phyloP scores from a whole-genome alignment of 2,329 filamentous ascomycete species.

The Botrytis tulipae region DNA sequence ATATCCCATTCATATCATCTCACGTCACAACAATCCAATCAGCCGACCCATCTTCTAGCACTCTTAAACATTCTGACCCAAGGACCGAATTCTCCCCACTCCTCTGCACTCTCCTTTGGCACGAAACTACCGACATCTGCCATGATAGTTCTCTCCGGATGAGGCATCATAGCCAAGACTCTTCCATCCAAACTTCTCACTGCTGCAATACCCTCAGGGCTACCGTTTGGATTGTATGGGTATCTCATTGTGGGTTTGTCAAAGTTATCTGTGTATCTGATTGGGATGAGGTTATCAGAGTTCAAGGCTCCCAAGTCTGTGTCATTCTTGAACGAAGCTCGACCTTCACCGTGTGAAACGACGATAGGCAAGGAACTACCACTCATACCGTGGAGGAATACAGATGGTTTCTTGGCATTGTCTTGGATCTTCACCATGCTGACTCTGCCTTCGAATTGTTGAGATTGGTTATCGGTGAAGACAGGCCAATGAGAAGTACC shows the following conservation, averaged over 20 bases:
- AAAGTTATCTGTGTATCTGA: slow-evolving; percentile 85
- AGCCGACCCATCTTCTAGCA: slow-evolving; percentile 64
- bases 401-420: slow-evolving; percentile 57
- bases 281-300: slow-evolving; percentile 66
- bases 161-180: slow-evolving; percentile 72
- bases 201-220: slow-evolving; percentile 65
- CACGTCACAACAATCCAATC: neutral
- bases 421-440: slow-evolving; percentile 81
- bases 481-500: slow-evolving; percentile 81
- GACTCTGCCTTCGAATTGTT: slow-evolving; percentile 87
- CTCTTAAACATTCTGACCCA: slow-evolving; percentile 72
- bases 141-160: slow-evolving; percentile 69
- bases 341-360: slow-evolving; percentile 88
- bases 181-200: slow-evolving; percentile 64
- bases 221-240: slow-evolving; percentile 81
- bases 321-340: slow-evolving; percentile 65
- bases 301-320: slow-evolving; percentile 55
- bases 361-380: slow-evolving; percentile 80
- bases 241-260: slow-evolving; percentile 75
- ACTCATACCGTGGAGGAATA: slow-evolving; percentile 88
- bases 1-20: slow-evolving; percentile 8
- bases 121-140: slow-evolving; percentile 66
- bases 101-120: slow-evolving; percentile 52
- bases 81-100: slow-evolving; percentile 69
- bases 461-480: slow-evolving; percentile 79